phyloP scores from a whole-genome alignment of 2,329 filamentous ascomycete species.

The Trichoderma gracile region DNA sequence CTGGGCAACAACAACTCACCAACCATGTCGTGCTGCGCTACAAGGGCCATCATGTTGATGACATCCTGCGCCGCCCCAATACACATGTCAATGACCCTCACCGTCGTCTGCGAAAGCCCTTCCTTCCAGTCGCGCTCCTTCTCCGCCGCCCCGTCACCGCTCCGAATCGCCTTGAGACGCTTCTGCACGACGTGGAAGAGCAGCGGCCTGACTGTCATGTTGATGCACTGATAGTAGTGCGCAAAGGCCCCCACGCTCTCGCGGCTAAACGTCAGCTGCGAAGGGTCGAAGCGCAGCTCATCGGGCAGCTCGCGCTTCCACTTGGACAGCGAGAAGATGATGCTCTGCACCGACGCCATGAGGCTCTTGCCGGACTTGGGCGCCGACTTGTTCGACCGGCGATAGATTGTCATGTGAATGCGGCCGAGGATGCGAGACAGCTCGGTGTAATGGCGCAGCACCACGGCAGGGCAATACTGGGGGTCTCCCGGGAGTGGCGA shows the following conservation, averaged over 20 bases:
- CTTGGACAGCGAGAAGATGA: conserved; percentile 50
- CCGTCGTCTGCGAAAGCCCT: conserved; percentile 50
- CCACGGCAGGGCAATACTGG: conserved; percentile 47
- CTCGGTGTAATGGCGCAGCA: conserved; percentile 54
- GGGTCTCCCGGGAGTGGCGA: conserved; percentile 41
- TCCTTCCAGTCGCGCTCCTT: conserved; percentile 40
- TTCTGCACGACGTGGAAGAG: conserved; percentile 56
- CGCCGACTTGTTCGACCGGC: conserved; percentile 40
- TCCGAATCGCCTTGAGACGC: conserved; percentile 40
- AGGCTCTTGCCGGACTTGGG: conserved; percentile 49
- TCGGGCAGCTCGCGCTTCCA: conserved; percentile 53
- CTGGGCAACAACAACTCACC: conserved; percentile 37
- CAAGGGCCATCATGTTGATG: conserved; percentile 33
- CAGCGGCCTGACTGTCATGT: conserved; percentile 57
- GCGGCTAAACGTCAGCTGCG: conserved; percentile 47
- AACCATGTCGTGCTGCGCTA: conserved; percentile 43
- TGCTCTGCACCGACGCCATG: conserved; percentile 52
- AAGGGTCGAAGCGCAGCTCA: conserved; percentile 50
- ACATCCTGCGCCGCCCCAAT: conserved; percentile 50
- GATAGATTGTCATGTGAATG: conserved; percentile 50
- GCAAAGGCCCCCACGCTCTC: conserved; percentile 54
- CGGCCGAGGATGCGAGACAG: conserved; percentile 54
- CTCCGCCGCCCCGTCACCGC: conserved; percentile 28
- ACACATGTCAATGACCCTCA: conserved; percentile 54
- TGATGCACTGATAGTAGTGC: conserved; percentile 59